phyloP scores from a whole-genome alignment of 129 eudicot species.

The Saussurea involucrata region DNA sequence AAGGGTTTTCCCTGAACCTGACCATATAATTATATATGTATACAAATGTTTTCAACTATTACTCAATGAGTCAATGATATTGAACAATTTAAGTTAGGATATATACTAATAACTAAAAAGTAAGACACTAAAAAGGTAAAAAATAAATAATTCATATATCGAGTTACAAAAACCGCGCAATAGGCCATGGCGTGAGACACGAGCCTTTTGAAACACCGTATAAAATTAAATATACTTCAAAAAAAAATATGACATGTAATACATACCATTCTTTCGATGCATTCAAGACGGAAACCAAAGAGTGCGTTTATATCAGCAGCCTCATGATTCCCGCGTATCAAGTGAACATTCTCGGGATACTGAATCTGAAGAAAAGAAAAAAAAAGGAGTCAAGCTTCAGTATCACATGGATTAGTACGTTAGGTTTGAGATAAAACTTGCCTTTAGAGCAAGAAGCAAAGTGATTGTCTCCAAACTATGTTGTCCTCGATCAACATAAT shows the following conservation, averaged over 20 bases:
- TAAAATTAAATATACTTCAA: not conserved
- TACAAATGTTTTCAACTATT: too few species aligned
- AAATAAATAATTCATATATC: too few species aligned
- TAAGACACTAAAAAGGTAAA: too few species aligned
- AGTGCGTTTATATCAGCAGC: conserved; percentile 99
- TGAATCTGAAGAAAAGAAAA: conserved; percentile 56
- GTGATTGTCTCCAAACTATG: conserved; percentile 99
- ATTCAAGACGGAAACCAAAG: conserved; percentile 97
- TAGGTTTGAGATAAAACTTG: conserved; percentile 21
- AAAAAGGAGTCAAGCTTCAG: not conserved
- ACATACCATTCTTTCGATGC: conserved; percentile 92
- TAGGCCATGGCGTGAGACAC: too few species aligned
- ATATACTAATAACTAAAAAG: too few species aligned
- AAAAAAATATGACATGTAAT: not conserved
- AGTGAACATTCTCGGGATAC: conserved; percentile 93
- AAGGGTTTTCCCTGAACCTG: too few species aligned
- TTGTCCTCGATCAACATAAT: conserved; percentile 98
- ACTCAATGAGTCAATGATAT: too few species aligned
- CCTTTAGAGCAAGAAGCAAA: conserved; percentile 93
- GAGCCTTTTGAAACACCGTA: too few species aligned
- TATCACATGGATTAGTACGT: not conserved
- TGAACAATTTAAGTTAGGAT: too few species aligned
- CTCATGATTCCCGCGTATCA: conserved; percentile 98
- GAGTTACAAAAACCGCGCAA: too few species aligned
- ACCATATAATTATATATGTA: too few species aligned